Conservation (phyloP, 495 filamentous ascomycete genomes). For the Pyrenopolyporus hunteri region DNA sequence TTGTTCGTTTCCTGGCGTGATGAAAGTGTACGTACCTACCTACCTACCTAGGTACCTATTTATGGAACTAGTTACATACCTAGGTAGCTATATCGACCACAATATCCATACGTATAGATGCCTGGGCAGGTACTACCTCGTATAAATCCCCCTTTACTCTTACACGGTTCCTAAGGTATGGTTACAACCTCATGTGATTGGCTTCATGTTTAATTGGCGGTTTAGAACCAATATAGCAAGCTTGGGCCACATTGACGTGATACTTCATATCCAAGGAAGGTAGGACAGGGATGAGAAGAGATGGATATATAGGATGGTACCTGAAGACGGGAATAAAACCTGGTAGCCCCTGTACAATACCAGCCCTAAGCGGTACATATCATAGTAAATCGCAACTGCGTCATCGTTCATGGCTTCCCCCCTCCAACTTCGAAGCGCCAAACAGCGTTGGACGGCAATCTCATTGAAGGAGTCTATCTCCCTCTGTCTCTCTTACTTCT, state of each 20-base stretch:
- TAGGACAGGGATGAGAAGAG: slow-evolving; percentile 1
- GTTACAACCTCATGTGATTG: not conserved
- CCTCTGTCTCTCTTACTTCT: not conserved
- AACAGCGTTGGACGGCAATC: slow-evolving; percentile 8
- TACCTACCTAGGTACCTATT: not conserved
- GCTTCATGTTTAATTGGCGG: not conserved
- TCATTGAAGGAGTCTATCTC: slow-evolving; percentile 1
- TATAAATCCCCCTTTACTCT: no score
- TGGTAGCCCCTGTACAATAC: no score
- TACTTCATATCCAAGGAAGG: no score
- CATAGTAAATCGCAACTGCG: slow-evolving; percentile 33
- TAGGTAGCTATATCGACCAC: not conserved
- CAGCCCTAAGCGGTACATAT: no score
- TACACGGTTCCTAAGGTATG: no score
- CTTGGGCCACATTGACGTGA: no score
- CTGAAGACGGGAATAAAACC: slow-evolving; percentile 17
- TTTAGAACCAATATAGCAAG: not conserved
- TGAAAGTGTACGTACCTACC: no score
- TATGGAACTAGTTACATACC: not conserved
- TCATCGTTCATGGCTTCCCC: slow-evolving; percentile 25
- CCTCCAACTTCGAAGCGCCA: slow-evolving; percentile 15
- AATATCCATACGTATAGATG: no score
- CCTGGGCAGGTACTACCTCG: no score
- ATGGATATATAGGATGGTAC: no score
- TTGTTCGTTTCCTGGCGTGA: not conserved